Conservation (phyloP, 306 rosid species). For the Quercus wislizeni region DNA sequence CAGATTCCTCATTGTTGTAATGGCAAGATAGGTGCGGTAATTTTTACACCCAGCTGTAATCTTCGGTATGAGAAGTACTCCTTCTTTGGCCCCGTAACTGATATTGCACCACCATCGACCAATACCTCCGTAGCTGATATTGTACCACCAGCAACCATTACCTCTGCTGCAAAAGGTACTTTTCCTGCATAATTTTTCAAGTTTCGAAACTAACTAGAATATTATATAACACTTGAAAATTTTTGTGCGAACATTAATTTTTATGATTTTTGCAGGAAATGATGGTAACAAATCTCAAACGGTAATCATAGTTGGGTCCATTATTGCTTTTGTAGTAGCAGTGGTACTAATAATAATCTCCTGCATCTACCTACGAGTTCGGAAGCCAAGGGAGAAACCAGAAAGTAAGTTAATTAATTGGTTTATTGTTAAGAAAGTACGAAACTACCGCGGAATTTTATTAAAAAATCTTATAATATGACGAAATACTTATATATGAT, state of each 20-base stretch:
- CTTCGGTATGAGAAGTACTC: neutral
- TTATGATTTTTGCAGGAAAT: neutral
- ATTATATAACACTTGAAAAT: no score
- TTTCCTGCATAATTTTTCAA: no score
- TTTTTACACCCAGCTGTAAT: slow-evolving; percentile 9
- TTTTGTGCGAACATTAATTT: no score
- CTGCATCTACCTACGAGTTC: neutral
- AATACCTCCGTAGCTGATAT: no score
- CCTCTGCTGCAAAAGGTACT: no score
- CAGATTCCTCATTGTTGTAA: neutral
- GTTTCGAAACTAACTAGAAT: no score
- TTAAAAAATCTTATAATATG: no score
- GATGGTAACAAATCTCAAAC: neutral
- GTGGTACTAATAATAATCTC: neutral
- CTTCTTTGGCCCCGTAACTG: neutral
- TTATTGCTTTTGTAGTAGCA: neutral
- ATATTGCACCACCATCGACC: no score
- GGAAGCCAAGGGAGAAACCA: neutral
- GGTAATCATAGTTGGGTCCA: neutral
- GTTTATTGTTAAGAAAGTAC: no score
- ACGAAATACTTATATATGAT: no score
- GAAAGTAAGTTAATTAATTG: neutral
- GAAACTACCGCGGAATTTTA: no score
- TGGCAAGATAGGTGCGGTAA: neutral
- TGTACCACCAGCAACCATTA: no score